phyloP scores from a whole-genome alignment of 176 grass and related monocot genomes.

The Musa acuminata region DNA sequence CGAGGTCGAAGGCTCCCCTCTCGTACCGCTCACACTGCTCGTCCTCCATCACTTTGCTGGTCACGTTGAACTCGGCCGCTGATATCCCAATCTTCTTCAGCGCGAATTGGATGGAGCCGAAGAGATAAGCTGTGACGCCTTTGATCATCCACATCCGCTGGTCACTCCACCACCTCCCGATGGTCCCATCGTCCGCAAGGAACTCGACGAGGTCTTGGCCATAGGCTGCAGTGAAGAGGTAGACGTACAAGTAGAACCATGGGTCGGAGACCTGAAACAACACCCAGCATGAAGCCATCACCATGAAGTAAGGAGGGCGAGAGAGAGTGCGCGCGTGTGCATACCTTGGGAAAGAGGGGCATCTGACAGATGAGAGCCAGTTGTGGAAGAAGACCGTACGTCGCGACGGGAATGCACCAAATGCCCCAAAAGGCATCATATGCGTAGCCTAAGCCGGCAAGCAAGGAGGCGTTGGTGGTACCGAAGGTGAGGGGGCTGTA shows the following conservation, averaged over 20 bases:
- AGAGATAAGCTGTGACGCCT: too few species aligned
- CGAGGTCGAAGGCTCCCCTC: conserved; percentile 23
- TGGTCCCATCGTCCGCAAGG: conserved; percentile 2
- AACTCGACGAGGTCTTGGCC: conserved; percentile 30
- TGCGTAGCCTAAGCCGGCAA: conserved; percentile 13
- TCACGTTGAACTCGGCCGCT: too few species aligned
- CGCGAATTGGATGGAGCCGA: too few species aligned
- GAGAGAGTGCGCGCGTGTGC: not conserved
- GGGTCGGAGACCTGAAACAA: conserved; percentile 25
- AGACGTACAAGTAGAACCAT: conserved; percentile 43
- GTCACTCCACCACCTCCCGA: conserved; percentile 22
- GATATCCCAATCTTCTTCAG: too few species aligned
- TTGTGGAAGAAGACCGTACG: conserved; percentile 35
- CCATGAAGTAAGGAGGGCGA: not conserved
- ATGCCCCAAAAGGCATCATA: conserved; percentile 21
- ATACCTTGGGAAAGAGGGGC: conserved; percentile 32
- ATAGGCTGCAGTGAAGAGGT: too few species aligned
- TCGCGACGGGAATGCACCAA: conserved; percentile 22
- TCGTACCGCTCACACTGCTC: too few species aligned
- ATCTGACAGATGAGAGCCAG: conserved; percentile 25
- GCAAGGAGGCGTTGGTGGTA: conserved; percentile 12
- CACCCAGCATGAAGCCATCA: too few species aligned
- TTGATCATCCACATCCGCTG: too few species aligned
- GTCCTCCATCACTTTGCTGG: too few species aligned
- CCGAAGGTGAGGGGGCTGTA: conserved; percentile 28